phyloP scores from a whole-genome alignment of 768 basidiomycete species.

The Podaxis mareebaensis region DNA sequence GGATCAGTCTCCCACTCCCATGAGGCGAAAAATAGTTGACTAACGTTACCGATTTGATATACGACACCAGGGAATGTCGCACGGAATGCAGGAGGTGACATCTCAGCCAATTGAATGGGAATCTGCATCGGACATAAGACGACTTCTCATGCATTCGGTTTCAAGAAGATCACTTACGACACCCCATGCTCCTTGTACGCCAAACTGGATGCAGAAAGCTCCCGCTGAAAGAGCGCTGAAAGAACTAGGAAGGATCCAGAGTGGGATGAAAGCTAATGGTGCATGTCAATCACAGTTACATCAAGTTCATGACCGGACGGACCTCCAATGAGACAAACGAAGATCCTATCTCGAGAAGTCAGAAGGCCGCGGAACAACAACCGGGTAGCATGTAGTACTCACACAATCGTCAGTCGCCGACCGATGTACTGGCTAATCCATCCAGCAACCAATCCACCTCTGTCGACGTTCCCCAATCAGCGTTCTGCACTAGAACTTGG shows the following conservation, averaged over 20 bases:
- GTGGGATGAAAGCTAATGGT: slow-evolving; percentile 57
- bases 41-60: slow-evolving; percentile 78
- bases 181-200: slow-evolving; percentile 91
- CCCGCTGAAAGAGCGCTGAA: slow-evolving; percentile 77
- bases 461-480: slow-evolving; percentile 23
- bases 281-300: not conserved
- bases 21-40: slow-evolving; percentile 24
- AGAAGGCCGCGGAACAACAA: not conserved
- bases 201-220: slow-evolving; percentile 85
- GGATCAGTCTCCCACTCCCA: not conserved
- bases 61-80: slow-evolving; percentile 86
- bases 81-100: slow-evolving; percentile 87
- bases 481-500: not conserved
- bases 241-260: slow-evolving; percentile 79
- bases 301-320: slow-evolving; percentile 12
- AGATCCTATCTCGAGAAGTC: slow-evolving; percentile 36
- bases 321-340: slow-evolving; percentile 56
- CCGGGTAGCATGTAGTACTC: slow-evolving; percentile 20
- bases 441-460: slow-evolving; percentile 74
- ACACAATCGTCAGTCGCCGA: slow-evolving; percentile 80
- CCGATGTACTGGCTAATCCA: slow-evolving; percentile 75
- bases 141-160: slow-evolving; percentile 38
- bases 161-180: slow-evolving; percentile 59
- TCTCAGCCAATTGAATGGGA: slow-evolving; percentile 80
- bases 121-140: slow-evolving; percentile 33